Evolutionary conservation across 2,329 filamentous ascomycete species (phyloP).

Genomic region (Aspergillus intermedius): DNA sequence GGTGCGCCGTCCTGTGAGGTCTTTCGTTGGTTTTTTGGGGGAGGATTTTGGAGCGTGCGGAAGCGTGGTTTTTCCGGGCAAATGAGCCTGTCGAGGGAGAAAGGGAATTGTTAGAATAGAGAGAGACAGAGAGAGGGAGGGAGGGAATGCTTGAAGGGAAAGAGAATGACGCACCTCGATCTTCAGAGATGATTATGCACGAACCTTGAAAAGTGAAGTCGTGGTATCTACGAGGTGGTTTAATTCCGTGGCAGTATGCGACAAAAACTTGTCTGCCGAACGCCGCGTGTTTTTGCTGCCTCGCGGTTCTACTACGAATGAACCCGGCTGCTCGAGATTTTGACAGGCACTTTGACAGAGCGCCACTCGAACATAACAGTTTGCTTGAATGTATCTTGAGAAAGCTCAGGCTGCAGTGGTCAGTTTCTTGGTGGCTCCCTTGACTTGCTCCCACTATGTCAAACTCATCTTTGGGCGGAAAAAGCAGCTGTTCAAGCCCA

Average conservation of each 20-base stretch:
- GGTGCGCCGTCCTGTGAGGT: constrained; percentile 22
- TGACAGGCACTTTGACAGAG: background rate
- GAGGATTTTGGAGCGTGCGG: constrained; percentile 19
- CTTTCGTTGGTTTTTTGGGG: constrained; percentile 13
- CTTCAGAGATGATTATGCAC: background rate
- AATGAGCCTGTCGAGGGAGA: constrained; percentile 1
- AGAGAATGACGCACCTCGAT: background rate
- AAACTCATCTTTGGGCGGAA: too few species aligned
- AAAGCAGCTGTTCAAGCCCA: too few species aligned
- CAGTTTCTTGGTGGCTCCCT: background rate
- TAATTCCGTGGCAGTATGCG: background rate
- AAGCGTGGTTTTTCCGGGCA: constrained; percentile 27
- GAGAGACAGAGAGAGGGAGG: constrained; percentile 3
- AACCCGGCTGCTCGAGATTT: background rate
- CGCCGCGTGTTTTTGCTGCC: background rate
- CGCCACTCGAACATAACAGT: background rate
- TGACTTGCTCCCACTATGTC: background rate
- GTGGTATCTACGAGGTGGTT: background rate
- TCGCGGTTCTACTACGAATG: background rate
- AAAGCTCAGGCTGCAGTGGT: too few species aligned
- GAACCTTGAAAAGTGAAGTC: background rate
- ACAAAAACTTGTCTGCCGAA: background rate
- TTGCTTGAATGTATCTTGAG: background rate
- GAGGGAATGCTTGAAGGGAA: background rate
- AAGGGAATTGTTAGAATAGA: constrained; percentile 4